Evolutionary conservation across 2,329 filamentous ascomycete species (phyloP), one percentile per base, ranked within the genome.

Genomic region (Claviceps quebecensis): DNA sequence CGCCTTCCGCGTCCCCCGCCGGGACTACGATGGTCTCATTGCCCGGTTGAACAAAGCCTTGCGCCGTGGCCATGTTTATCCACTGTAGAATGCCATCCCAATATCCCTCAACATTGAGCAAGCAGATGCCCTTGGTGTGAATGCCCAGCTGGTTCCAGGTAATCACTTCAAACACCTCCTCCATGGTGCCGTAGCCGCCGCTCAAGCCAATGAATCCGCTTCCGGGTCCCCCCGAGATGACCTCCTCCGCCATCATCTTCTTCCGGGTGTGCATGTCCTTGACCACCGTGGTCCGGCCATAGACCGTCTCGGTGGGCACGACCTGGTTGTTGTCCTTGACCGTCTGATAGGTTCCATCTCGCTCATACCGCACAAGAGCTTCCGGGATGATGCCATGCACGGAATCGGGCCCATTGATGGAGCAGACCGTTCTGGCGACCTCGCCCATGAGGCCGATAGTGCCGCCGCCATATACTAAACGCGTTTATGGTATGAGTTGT

Each of bases 121-220:
- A 72, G 50, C 91, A 82, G 45, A 97, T 82, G 3, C 85, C 86
- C 48, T 77, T 74, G 59, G 75, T 76, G 69, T 97, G 93, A 57
- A 98, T 97, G 1, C 93, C 91, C 48, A 98, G 71, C 71, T 97
- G 93, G 67, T 96, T 97, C 90, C 93, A 98, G 11, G 87, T 94
- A 26, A 82, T 83, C 2, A 87, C 81, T 71, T 94, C 87, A 68
- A 95, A 89, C 64, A 98, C 76, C 75, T 98, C 93, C 72, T 98
- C 93, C 65, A 97, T 77, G 2, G 93, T 98, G 19, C 93, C 93
- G 67, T 91, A 98, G 0, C 93, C 93, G 44, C 91, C 91, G 51
- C 79, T 81, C 53, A 98, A 72, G 29, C 89, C 89, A 41, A 98
- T 81, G 69, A 98, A 98, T 13, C 91, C 91, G 52, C 81, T 84